A percentile compares a stretch with the other conserved stretches of the same genome.
Evolutionary conservation across 768 basidiomycete genomes (phyloP).

Genomic region (Hygrocybe coccinea): DNA sequence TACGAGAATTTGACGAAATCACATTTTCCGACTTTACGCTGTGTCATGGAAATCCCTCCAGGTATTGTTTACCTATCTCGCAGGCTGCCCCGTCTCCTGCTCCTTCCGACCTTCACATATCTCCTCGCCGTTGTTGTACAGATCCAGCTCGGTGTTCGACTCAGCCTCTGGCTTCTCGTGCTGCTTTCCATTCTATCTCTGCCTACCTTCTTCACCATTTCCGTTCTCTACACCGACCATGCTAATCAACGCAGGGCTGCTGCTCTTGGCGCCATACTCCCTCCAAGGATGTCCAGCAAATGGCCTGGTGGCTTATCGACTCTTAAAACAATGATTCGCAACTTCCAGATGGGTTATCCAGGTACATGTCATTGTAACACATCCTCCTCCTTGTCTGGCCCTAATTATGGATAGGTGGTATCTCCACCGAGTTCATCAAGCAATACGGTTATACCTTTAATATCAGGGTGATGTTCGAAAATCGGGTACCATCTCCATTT

Average conservation of each 20-base stretch:
- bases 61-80: not conserved
- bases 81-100: not conserved
- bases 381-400: not conserved
- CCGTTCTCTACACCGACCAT: constrained; percentile 17
- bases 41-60: not conserved
- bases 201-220: constrained; percentile 3
- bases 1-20: constrained; percentile 21
- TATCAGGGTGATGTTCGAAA: constrained; percentile 27
- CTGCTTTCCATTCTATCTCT: constrained; percentile 4
- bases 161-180: not conserved
- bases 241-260: constrained; percentile 24
- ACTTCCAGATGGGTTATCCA: constrained; percentile 30
- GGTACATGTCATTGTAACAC: constrained; percentile 18
- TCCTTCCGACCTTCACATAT: not conserved
- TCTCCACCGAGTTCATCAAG: constrained; percentile 16
- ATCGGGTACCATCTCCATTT: constrained; percentile 22
- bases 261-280: constrained; percentile 30
- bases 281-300: constrained; percentile 26
- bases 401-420: constrained; percentile 22
- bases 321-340: constrained; percentile 17
- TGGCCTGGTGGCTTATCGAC: constrained; percentile 23
- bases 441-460: constrained; percentile 24
- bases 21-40: constrained; percentile 15
- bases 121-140: not conserved
- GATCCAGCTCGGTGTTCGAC: not conserved